Base-by-base conservation (phyloP, 495 filamentous ascomycete species). In the Aspergillus olivimuriae region DNA sequence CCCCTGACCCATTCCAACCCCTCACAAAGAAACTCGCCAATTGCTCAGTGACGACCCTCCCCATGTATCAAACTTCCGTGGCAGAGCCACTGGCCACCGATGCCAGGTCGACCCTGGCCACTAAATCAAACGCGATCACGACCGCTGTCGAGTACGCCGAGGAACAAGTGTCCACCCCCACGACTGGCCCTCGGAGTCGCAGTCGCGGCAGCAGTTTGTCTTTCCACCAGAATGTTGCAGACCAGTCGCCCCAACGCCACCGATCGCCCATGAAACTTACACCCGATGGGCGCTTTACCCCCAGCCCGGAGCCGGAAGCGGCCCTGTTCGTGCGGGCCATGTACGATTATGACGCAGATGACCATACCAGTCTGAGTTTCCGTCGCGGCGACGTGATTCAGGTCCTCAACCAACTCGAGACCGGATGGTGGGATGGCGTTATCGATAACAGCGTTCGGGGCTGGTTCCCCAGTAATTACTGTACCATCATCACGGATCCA, bases 391-490 rank as follows among this genome's bases (percentile, higher is more conserved):
- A 97, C 59, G 81, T 95, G 44, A 97, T 98, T 47, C 89, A 96
- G 68, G 92, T 98, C 53, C 84, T 98, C 46, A 98, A 94, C 44
- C 90, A 95, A 63, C 73, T 98, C 32, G 94, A 96, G 55, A 97
- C 89, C 49, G 92, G 92, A 7, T 98, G 92, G 92, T 98, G 92
- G 92, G 92, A 98, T 67, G 92, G 92, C 8, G 87, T 97, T 30
- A 91, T 97, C 58, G 61, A 69, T 43, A 61, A 68, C 47, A 89
- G 85, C 34, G 81, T 91, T 45, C 81, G 92, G 51, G 92, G 92
- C 43, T 98, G 92, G 92, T 98, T 98, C 68, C 92, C 92, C 6
- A 97, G 92, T 74, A 98, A 98, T 61, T 98, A 98, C 67, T 97
- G 92, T 66, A 77, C 83, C 41, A 77, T 92, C 31, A 85, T 96